Evolutionary conservation across 495 filamentous ascomycete genomes (phyloP).

Genomic region (Xylaria sp.): DNA sequence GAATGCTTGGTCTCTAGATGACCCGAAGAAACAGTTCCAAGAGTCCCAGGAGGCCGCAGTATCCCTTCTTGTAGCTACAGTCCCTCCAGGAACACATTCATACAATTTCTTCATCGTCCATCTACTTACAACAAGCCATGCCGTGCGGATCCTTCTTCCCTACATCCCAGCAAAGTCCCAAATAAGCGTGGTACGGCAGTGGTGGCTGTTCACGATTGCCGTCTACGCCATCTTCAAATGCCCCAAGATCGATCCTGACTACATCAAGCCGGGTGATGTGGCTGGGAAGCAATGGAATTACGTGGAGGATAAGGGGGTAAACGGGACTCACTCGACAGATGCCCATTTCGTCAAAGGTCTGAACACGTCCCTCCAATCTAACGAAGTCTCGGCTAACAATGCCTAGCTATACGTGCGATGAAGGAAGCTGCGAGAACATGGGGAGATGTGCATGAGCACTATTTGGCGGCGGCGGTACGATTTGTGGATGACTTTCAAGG

Average conservation of each 20-base stretch:
- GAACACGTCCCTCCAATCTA: not conserved
- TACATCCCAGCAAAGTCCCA: conserved; percentile 76
- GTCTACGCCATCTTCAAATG: conserved; percentile 79
- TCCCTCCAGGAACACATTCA: conserved; percentile 60
- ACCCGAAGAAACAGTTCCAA: conserved; percentile 73
- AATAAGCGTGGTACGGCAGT: conserved; percentile 74
- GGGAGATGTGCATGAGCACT: conserved; percentile 80
- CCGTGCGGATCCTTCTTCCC: conserved; percentile 83
- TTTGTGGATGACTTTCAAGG: conserved; percentile 80
- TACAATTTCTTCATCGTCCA: conserved; percentile 91
- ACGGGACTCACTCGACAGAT: conserved; percentile 69
- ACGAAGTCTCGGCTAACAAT: conserved; percentile 28
- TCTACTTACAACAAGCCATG: conserved; percentile 82
- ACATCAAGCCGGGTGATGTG: conserved; percentile 65
- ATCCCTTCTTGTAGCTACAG: conserved; percentile 70
- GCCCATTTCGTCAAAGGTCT: conserved; percentile 81
- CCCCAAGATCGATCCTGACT: conserved; percentile 70
- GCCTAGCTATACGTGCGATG: conserved; percentile 70
- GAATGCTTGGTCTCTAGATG: conserved; percentile 77
- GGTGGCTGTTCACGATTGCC: conserved; percentile 84
- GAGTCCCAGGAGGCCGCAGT: conserved; percentile 79
- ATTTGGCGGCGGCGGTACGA: conserved; percentile 77
- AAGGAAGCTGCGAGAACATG: conserved; percentile 78
- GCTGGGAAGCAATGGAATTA: conserved; percentile 76
- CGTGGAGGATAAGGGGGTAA: conserved; percentile 71